Base-by-base conservation (phyloP, 2,329 filamentous ascomycete species). In the Zymoseptoria pseudotritici region DNA sequence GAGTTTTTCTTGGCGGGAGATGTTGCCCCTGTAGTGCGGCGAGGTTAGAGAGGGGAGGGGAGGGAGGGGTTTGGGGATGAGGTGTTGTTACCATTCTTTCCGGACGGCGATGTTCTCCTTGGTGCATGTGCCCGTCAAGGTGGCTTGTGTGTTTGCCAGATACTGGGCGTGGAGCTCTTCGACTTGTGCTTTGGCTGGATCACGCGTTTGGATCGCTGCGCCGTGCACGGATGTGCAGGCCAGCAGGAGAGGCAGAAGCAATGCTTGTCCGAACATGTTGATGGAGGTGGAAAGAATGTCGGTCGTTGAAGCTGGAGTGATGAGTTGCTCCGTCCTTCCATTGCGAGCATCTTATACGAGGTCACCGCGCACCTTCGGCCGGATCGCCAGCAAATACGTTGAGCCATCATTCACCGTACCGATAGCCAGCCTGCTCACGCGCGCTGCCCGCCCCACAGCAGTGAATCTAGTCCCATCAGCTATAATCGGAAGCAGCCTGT, bases 21-120 rank as follows among this genome's bases (percentile, higher is more conserved):
- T 22, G 64, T 66, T 31, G 63, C 65, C 54, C 68, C 63, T 58
- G 62, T 67, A 59, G 62, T 66, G 53, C 57, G 31, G 68, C 66
- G 54, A 64, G 19, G 22, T 54, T 36, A 19, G 20, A 29, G 19
- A 26, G 29, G 26, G 19, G 21, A 9, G 20, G 51, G 7, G 26
- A 24, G 24, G 36, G 24, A 9, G 11, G 9, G 31, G 19, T 21
- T 2, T 24, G 11, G 22, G 21, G 21, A 2, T 22, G 21, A 22
- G 21, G 21, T 22, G 4, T 22, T 22, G 21, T 22, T 46, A 65
- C 68, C 68, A 71, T 62, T 71, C 69, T 59, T 61, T 65, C 51
- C 66, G 61, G 3, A 67, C 58, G 10, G 59, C 55, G 29, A 66
- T 58, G 49, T 67, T 68, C 10, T 64, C 61, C 29, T 59, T 66